Evolutionary conservation across 305 asterid genomes (phyloP).

Genomic region (Rubia tinctorum): DNA sequence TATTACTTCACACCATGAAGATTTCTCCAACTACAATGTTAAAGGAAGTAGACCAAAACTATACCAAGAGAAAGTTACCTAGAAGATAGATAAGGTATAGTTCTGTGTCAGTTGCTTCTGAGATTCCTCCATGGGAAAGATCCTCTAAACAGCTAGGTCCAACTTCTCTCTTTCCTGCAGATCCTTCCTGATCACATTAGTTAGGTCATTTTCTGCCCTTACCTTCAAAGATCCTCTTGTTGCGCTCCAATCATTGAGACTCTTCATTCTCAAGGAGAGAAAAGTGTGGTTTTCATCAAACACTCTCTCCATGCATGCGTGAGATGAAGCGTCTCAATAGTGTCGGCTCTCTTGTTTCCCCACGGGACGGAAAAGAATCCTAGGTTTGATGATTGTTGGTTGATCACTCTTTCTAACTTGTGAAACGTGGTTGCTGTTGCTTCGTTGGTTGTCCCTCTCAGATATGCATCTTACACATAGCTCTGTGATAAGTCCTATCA

Average conservation of each 20-base stretch:
- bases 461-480: too few species aligned
- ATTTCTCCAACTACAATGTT: neutral
- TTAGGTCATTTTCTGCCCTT: neutral
- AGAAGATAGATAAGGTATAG: neutral
- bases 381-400: too few species aligned
- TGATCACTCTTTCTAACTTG: too few species aligned
- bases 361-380: too few species aligned
- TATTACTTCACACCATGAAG: neutral
- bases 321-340: too few species aligned
- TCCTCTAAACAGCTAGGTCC: neutral
- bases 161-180: neutral
- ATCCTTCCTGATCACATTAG: too few species aligned
- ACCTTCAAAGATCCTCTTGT: neutral
- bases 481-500: too few species aligned
- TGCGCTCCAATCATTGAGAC: neutral
- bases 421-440: too few species aligned
- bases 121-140: neutral
- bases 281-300: neutral
- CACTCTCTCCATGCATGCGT: too few species aligned
- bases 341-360: too few species aligned
- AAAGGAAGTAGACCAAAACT: neutral
- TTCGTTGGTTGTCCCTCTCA: too few species aligned
- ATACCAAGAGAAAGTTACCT: too few species aligned
- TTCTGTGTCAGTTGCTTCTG: neutral
- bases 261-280: neutral